Conservation (phyloP, 495 filamentous ascomycete species). For the Letharia columbiana region DNA sequence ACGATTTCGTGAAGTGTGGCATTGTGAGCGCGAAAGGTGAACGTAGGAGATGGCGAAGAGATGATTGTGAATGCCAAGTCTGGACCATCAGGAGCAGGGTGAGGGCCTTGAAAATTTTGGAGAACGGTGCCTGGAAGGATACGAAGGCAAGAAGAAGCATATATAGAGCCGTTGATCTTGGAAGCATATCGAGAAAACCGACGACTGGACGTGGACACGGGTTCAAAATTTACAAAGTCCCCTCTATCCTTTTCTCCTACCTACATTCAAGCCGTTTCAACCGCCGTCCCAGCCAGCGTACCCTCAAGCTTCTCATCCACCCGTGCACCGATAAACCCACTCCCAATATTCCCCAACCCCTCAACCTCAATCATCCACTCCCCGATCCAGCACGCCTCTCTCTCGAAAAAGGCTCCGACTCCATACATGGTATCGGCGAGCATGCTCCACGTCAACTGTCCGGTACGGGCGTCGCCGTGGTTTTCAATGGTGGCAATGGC, state of each 20-base stretch:
- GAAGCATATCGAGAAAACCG: not conserved
- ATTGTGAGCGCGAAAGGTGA: no score
- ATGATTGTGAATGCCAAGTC: no score
- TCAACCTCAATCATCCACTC: slow-evolving; percentile 1
- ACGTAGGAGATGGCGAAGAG: no score
- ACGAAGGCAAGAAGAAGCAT: no score
- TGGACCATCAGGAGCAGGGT: no score
- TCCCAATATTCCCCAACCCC: slow-evolving; percentile 4
- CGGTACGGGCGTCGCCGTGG: not conserved
- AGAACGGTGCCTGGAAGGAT: no score
- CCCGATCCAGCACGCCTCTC: not conserved
- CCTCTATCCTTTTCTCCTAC: not conserved
- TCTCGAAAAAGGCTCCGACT: not conserved
- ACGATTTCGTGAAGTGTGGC: no score
- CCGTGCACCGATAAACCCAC: not conserved
- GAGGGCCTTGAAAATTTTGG: no score
- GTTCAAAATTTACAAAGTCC: not conserved
- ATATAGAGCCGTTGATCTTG: no score
- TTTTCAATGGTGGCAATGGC: slow-evolving; percentile 6
- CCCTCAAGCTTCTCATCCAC: not conserved
- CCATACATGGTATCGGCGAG: slow-evolving; percentile 11
- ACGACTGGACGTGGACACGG: not conserved
- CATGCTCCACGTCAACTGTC: slow-evolving; percentile 6
- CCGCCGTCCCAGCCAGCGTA: not conserved
- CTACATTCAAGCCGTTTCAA: not conserved